A percentile compares a stretch with the other conserved stretches of the same genome.
Evolutionary conservation across 805 yeast species (phyloP).

Genomic region (Candida sanyiensis): DNA sequence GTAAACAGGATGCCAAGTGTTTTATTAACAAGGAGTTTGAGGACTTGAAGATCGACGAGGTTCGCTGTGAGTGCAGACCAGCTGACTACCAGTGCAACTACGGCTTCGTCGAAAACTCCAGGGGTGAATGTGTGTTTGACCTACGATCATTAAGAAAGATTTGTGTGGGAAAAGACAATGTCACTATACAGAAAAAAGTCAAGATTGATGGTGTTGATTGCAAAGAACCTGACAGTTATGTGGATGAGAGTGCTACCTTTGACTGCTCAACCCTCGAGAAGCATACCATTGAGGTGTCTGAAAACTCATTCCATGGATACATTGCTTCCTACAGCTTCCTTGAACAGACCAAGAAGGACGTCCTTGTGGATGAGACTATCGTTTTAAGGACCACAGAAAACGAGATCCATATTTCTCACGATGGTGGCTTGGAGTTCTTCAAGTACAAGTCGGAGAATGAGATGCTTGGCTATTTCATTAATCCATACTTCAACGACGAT

Average conservation of each 20-base stretch:
- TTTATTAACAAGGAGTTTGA: conserved; percentile 34
- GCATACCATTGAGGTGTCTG: conserved; percentile 26
- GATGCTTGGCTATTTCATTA: conserved; percentile 47
- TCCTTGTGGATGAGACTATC: conserved; percentile 51
- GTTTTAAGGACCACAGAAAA: conserved; percentile 50
- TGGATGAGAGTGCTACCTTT: conserved; percentile 12
- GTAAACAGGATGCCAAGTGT: conserved; percentile 66
- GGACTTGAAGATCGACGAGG: conserved; percentile 40
- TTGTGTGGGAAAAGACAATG: conserved; percentile 27
- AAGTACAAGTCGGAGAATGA: conserved; percentile 19
- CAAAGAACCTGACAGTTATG: conserved; percentile 10
- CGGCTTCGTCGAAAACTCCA: conserved; percentile 37
- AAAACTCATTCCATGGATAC: conserved; percentile 43
- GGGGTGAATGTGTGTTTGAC: conserved; percentile 46
- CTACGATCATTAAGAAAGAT: conserved; percentile 24
- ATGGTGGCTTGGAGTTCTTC: conserved; percentile 29
- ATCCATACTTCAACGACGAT: conserved; percentile 51
- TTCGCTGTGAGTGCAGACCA: conserved; percentile 56
- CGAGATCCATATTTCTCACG: conserved; percentile 55
- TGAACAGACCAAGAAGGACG: conserved; percentile 31
- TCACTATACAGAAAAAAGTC: conserved; percentile 14
- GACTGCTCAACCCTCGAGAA: conserved; percentile 21
- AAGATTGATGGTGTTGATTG: conserved; percentile 23
- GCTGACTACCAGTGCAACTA: conserved; percentile 66
- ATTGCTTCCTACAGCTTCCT: conserved; percentile 54